Conservation (phyloP, 164 flowering plant genomes). For the Magnolia sinica region DNA sequence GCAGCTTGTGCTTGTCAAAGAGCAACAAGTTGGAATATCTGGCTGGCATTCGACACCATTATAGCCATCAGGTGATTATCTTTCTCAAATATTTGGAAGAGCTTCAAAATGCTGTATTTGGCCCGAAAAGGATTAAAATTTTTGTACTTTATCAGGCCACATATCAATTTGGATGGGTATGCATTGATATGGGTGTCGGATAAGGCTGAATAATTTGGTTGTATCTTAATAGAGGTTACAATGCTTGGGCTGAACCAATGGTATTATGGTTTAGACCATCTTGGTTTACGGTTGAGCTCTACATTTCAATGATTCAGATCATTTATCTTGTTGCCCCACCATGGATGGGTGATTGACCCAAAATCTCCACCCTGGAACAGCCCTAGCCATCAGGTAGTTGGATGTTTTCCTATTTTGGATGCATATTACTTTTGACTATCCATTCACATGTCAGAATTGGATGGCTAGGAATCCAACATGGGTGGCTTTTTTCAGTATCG, state of each 20-base stretch:
- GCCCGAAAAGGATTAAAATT: neutral
- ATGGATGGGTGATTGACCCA: neutral
- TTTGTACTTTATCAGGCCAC: neutral
- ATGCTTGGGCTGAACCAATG: neutral
- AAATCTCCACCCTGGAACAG: neutral
- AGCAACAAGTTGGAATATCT: constrained; percentile 11
- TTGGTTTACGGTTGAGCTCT: neutral
- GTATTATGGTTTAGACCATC: neutral
- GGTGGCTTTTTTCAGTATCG: neutral
- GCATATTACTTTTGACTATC: neutral
- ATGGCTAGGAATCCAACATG: neutral
- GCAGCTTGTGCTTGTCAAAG: constrained; percentile 1
- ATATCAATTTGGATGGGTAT: neutral
- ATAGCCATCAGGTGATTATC: neutral
- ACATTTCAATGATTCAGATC: neutral
- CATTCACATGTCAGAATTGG: neutral
- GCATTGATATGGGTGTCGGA: constrained; percentile 6
- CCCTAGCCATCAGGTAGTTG: neutral
- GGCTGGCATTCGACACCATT: neutral
- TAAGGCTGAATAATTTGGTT: neutral
- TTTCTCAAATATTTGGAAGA: neutral
- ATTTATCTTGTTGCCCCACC: neutral
- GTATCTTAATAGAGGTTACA: neutral
- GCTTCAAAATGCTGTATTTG: neutral
- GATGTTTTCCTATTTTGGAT: neutral